Evolutionary conservation across 345 rosid species (phyloP).

Genomic region (Eucalyptus fibrosa): DNA sequence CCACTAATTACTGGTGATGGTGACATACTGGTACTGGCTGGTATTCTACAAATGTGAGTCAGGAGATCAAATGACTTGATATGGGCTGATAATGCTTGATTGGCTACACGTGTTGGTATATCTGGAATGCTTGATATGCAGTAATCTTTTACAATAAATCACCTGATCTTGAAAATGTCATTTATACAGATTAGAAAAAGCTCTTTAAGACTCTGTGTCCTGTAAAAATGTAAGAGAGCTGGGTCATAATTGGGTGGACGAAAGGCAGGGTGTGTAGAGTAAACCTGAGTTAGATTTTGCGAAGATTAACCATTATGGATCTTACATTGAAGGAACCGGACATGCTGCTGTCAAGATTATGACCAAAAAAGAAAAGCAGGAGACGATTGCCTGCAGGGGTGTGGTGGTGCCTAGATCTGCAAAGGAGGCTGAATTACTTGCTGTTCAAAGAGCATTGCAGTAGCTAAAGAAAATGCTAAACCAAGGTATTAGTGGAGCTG

Average conservation of each 20-base stretch:
- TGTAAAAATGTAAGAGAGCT: not conserved
- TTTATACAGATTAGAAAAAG: too few relatives aligned
- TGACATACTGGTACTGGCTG: not conserved
- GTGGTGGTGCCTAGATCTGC: not conserved
- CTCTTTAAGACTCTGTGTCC: fast-evolving
- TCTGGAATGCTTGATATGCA: too few relatives aligned
- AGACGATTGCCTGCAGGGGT: not conserved
- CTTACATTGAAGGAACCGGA: not conserved
- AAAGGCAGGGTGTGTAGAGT: not conserved
- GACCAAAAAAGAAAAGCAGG: not conserved
- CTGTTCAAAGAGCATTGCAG: not conserved
- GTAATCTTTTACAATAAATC: not conserved
- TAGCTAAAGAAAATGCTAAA: not conserved
- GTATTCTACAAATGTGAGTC: not conserved
- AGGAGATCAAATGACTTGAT: not conserved
- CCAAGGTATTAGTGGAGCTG: not conserved
- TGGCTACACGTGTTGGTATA: not conserved
- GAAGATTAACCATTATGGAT: not conserved
- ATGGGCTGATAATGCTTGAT: not conserved
- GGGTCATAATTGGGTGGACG: not conserved
- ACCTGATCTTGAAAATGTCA: not conserved
- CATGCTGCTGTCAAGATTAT: not conserved
- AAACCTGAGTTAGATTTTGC: not conserved
- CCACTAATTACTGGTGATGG: not conserved
- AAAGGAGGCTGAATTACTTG: not conserved